These are phyloP conservation scores for Cladosporium sp. DNA, from an alignment of 2,329 filamentous ascomycete genomes.

Conservation along the genomic window DNA sequence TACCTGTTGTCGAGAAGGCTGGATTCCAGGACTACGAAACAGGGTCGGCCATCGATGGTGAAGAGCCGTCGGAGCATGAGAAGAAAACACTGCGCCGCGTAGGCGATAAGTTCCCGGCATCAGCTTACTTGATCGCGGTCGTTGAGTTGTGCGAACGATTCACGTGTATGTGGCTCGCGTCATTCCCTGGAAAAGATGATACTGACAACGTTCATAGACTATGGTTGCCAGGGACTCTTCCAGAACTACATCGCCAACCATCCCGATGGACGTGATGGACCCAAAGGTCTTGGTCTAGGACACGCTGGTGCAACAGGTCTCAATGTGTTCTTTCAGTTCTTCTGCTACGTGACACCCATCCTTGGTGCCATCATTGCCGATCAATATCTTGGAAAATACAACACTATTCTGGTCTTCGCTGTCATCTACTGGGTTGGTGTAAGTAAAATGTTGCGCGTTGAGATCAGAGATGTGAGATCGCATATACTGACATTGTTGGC, in stretches of 20 bases:
- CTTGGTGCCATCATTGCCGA: conserved; percentile 55
- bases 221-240: conserved; percentile 36
- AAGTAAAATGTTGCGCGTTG: too few relatives aligned
- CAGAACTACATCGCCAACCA: conserved; percentile 48
- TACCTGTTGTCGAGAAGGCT: conserved; percentile 5
- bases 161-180: conserved; percentile 34
- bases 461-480: too few relatives aligned
- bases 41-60: conserved; percentile 24
- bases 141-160: conserved; percentile 49
- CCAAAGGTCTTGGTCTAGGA: conserved; percentile 37
- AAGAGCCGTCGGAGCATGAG: conserved; percentile 41
- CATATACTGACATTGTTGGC: not conserved
- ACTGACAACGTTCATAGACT: conserved; percentile 3
- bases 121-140: conserved; percentile 45
- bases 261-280: conserved; percentile 35
- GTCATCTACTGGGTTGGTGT: conserved; percentile 52
- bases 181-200: not conserved
- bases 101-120: conserved; percentile 43
- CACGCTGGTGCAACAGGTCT: conserved; percentile 42
- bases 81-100: conserved; percentile 41
- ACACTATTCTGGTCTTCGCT: conserved; percentile 65
- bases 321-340: conserved; percentile 46
- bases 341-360: conserved; percentile 46
- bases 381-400: conserved; percentile 64
- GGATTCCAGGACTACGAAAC: conserved; percentile 16